Evolutionary conservation across 192 early-diverging fungal species (phyloP), one percentile per base, ranked within the genome.

Genomic region (Mortierella alpina): DNA sequence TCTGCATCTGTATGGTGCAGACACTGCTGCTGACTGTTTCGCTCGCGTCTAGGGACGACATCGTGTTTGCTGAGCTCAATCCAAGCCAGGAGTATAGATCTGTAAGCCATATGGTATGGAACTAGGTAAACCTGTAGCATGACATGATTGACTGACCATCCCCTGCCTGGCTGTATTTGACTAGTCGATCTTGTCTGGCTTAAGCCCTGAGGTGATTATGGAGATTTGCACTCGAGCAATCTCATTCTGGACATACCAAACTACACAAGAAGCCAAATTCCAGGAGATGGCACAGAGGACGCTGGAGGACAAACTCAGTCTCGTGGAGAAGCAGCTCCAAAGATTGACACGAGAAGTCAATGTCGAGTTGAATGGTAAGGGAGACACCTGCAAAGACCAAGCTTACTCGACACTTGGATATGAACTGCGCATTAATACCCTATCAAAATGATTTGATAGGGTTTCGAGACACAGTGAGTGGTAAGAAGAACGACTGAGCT

Each of bases 171-270:
- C 49, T 44, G 11, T 55, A 18, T 55, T 59, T 62, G 14, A 9
- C 5, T 68, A 88, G 88, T 85, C 87, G 10, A 86, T 91, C 23
- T 85, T 93, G 46, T 90, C 91, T 20, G 92, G 91, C 17, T 72
- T 93, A n/a, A 73, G 83, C 13, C 92, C 92, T 2, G 81, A 86
- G 42, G 67, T 85, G 18, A 84, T 93, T 10, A 73, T 89, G 82
- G 92, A 92, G 60, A 92, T 92, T 12, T 90, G 89, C 55, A 85
- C 84, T 39, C 87, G 89, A 5, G 89, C 86, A 2, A 73, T 92
- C 17, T 86, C 88, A 0, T 93, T 93, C 56, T 92, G 89, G 83
- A 85, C 89, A 1, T 91, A 92, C 68, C 92, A 93, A 63, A 75
- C 76, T 0, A 80, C 91, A 0, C 92, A 92, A 47, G 92, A 91